Evolutionary conservation across 768 basidiomycete species (phyloP).

Genomic region (Butyriboletus loyo): DNA sequence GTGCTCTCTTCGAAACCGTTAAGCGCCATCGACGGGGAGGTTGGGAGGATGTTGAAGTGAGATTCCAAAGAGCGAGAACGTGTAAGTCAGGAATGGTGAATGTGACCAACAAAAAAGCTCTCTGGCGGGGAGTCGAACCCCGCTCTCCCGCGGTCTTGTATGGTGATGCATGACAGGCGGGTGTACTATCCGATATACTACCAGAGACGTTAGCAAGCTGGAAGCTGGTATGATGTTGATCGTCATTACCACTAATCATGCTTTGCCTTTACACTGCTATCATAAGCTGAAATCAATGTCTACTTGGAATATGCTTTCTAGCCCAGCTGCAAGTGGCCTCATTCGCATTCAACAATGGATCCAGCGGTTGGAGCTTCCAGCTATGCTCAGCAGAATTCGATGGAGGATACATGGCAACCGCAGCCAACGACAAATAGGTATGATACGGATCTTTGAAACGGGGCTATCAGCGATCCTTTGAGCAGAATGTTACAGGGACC

Average conservation of each 20-base stretch:
- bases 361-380: conserved; percentile 60
- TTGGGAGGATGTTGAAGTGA: not conserved
- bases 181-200: conserved; percentile 53
- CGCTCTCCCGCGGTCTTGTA: conserved; percentile 36
- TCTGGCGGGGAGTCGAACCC: conserved; percentile 50
- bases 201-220: conserved; percentile 29
- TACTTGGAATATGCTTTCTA: conserved; percentile 48
- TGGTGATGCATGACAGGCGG: conserved; percentile 39
- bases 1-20: conserved; percentile 39
- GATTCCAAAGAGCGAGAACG: too few species aligned
- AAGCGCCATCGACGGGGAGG: conserved; percentile 41
- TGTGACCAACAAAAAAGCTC: conserved; percentile 18
- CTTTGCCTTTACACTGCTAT: not conserved
- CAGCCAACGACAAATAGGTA: conserved; percentile 87
- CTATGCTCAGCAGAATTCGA: conserved; percentile 29
- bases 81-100: not conserved
- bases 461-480: conserved; percentile 7
- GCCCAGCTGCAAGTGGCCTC: conserved; percentile 67
- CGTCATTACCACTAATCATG: not conserved
- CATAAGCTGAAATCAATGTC: conserved; percentile 8
- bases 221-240: not conserved
- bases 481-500: not conserved
- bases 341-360: conserved; percentile 71
- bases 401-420: conserved; percentile 66
- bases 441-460: conserved; percentile 83